These are phyloP conservation scores for Cyberlindnera sargentensis DNA, from an alignment of 805 yeast species.

Conservation along the genomic window DNA sequence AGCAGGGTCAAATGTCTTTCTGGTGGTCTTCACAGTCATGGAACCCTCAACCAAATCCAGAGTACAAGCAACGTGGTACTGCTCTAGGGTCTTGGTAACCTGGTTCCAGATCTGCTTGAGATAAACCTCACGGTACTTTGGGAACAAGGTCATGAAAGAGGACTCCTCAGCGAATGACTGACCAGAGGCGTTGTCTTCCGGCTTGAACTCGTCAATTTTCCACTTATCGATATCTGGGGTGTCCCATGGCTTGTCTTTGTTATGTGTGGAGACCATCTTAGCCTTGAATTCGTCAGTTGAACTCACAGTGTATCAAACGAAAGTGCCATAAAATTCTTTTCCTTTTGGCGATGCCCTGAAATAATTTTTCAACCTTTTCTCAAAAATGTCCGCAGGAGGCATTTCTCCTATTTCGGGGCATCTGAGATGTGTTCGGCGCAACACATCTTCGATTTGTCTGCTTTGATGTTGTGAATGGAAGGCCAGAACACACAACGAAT, in stretches of 20 bases:
- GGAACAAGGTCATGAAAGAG: slow-evolving; percentile 89
- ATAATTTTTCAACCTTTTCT: no score
- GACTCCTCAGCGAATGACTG: slow-evolving; percentile 92
- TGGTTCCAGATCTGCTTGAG: slow-evolving; percentile 90
- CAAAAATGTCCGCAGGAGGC: no score
- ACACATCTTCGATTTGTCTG: no score
- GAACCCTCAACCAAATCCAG: slow-evolving; percentile 92
- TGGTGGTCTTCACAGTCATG: slow-evolving; percentile 93
- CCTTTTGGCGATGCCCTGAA: no score
- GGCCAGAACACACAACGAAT: no score
- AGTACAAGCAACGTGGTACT: slow-evolving; percentile 72
- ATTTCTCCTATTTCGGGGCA: no score
- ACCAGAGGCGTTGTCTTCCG: slow-evolving; percentile 84
- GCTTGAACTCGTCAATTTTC: slow-evolving; percentile 80
- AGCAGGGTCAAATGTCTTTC: slow-evolving; percentile 94
- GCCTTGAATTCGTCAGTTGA: background rate
- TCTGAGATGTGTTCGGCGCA: no score
- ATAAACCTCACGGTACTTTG: slow-evolving; percentile 92
- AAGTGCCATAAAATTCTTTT: no score
- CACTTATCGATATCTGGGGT: slow-evolving; percentile 93
- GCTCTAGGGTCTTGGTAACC: slow-evolving; percentile 72
- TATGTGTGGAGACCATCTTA: slow-evolving; percentile 83
- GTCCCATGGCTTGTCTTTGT: slow-evolving; percentile 97
- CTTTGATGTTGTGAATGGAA: no score
- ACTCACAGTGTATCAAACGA: no score